Evolutionary conservation across 2,329 filamentous ascomycete species (phyloP).

Genomic region (Microcera coccophila): DNA sequence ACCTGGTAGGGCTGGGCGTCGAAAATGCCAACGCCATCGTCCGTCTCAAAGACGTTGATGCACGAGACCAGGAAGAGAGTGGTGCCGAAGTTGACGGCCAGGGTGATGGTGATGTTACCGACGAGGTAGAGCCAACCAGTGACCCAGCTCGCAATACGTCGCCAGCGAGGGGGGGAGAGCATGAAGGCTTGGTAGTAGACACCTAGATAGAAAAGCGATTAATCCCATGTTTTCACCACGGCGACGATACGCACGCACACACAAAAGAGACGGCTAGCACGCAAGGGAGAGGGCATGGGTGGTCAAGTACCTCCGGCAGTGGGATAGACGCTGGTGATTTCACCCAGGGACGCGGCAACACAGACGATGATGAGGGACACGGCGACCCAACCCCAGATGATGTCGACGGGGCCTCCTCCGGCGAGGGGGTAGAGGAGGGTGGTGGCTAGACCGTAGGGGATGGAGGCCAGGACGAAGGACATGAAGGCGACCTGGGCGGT

Average conservation of each 20-base stretch:
- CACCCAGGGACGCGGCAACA: slow-evolving; percentile 66
- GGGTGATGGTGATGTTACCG: slow-evolving; percentile 76
- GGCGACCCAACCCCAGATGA: slow-evolving; percentile 69
- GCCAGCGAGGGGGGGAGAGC: slow-evolving; percentile 59
- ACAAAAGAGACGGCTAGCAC: neutral
- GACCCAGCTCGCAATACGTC: slow-evolving; percentile 64
- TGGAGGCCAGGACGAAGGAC: slow-evolving; percentile 71
- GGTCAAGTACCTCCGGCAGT: slow-evolving; percentile 59
- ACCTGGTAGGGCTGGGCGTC: slow-evolving; percentile 58
- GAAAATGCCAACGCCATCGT: slow-evolving; percentile 42
- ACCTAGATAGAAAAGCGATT: slow-evolving; percentile 28
- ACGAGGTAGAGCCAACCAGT: slow-evolving; percentile 74
- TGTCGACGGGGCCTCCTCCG: slow-evolving; percentile 63
- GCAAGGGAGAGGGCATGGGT: neutral
- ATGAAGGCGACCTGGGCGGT: slow-evolving; percentile 69
- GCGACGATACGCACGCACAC: neutral
- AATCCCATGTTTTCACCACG: slow-evolving; percentile 14
- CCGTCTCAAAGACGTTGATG: slow-evolving; percentile 52
- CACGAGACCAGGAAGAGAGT: slow-evolving; percentile 59
- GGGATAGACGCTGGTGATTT: slow-evolving; percentile 72
- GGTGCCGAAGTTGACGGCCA: slow-evolving; percentile 79
- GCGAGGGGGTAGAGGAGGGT: slow-evolving; percentile 64
- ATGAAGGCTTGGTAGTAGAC: slow-evolving; percentile 79
- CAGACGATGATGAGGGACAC: slow-evolving; percentile 68
- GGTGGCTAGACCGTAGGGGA: slow-evolving; percentile 69